Conservation (phyloP, 176 grass and related monocot genomes). For the Phyllostachys edulis region DNA sequence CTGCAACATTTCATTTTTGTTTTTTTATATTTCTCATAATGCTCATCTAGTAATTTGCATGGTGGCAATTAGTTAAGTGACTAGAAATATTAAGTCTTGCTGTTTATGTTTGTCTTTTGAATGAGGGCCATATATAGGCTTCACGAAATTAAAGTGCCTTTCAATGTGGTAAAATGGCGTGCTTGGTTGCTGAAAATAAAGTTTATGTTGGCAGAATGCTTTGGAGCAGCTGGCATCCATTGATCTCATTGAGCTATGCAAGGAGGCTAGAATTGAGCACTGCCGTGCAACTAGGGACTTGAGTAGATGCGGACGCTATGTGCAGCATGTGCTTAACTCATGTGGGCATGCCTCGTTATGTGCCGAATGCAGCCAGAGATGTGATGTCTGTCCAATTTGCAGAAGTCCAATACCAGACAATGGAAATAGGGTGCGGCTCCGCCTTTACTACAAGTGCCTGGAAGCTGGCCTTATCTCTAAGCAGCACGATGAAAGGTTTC, state of each 20-base stretch:
- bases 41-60: not conserved
- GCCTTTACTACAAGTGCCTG: constrained; percentile 83
- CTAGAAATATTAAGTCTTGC: not conserved
- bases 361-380: constrained; percentile 90
- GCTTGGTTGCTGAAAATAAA: constrained; percentile 16
- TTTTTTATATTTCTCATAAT: not conserved
- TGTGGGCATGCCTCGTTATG: constrained; percentile 94
- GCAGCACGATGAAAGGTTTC: constrained; percentile 86
- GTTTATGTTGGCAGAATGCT: constrained; percentile 63
- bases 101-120: not conserved
- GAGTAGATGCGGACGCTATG: constrained; percentile 76
- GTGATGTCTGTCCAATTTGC: constrained; percentile 87
- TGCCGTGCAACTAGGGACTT: constrained; percentile 93
- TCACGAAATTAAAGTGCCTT: not conserved
- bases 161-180: not conserved
- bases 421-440: constrained; percentile 54
- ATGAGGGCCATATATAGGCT: not conserved
- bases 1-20: not conserved
- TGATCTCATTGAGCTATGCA: constrained; percentile 86
- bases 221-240: constrained; percentile 85
- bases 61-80: not conserved
- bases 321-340: constrained; percentile 77
- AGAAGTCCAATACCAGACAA: constrained; percentile 53
- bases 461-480: constrained; percentile 84
- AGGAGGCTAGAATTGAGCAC: constrained; percentile 80